Percentiles rank a stretch among this genome's conserved stretches.
phyloP scores from a whole-genome alignment of 2,329 filamentous ascomycete genomes.

The Kalmusia sp. region DNA sequence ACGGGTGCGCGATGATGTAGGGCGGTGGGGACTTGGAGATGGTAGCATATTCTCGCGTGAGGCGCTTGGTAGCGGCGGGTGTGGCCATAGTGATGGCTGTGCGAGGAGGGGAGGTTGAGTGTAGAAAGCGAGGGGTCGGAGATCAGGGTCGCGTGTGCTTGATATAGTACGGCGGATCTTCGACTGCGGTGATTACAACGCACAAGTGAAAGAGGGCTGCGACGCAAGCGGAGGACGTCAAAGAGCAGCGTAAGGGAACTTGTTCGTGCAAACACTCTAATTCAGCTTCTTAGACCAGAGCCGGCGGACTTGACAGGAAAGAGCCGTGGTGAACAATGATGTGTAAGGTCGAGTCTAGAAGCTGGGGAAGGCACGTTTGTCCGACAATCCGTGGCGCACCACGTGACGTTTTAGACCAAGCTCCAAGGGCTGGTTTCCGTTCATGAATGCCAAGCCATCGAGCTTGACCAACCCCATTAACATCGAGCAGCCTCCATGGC shows the following conservation, averaged over 20 bases:
- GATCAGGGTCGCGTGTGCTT: not conserved
- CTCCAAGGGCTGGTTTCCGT: conserved; percentile 6
- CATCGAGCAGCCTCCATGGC: conserved; percentile 47
- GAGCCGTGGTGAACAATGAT: not conserved
- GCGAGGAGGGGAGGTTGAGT: not conserved
- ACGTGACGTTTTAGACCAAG: conserved; percentile 8
- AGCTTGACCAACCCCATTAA: conserved; percentile 25
- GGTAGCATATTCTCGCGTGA: conserved; percentile 69
- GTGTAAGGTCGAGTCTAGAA: not conserved
- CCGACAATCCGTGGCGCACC: not conserved
- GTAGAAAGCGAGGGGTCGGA: not conserved
- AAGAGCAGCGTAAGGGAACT: not conserved
- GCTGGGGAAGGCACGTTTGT: conserved; percentile 1
- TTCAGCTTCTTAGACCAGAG: too few relatives aligned
- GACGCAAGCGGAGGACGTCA: not conserved
- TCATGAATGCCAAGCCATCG: conserved; percentile 32
- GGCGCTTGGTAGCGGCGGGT: conserved; percentile 51
- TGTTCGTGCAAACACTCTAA: not conserved
- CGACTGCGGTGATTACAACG: not conserved
- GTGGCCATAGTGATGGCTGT: conserved; percentile 43
- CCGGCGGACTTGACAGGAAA: not conserved
- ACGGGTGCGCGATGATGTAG: conserved; percentile 88
- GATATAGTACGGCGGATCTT: not conserved
- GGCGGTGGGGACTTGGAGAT: conserved; percentile 81
- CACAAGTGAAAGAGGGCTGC: not conserved